Percentiles rank a stretch among this genome's conserved stretches.
These are phyloP conservation scores for Porphyridium purpureum DNA, from an alignment of 23 red algal species.

Conservation along the genomic window DNA sequence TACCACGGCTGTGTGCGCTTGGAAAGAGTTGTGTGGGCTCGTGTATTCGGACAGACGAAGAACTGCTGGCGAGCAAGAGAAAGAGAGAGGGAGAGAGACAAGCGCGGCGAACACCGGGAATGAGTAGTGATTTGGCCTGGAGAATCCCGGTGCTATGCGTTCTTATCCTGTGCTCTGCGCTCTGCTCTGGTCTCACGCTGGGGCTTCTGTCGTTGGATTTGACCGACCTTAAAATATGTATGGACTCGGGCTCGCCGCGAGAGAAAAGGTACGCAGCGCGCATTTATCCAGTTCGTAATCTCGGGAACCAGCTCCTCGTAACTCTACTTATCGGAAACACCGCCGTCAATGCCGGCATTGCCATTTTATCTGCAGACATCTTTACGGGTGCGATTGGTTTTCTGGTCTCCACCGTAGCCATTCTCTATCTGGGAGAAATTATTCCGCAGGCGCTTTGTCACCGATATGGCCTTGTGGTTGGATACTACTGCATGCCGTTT, in stretches of 20 bases:
- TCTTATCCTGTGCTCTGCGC: too few species aligned
- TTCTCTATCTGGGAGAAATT: slow-evolving; percentile 92
- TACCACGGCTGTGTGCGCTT: too few species aligned
- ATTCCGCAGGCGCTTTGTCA: slow-evolving; percentile 94
- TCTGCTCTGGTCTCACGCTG: slow-evolving; percentile 92
- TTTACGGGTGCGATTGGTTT: slow-evolving; percentile 66
- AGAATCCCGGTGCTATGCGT: too few species aligned
- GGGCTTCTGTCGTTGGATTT: slow-evolving; percentile 95
- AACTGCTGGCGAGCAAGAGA: too few species aligned
- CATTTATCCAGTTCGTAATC: slow-evolving; percentile 71
- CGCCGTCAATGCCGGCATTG: slow-evolving; percentile 73
- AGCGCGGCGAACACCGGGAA: too few species aligned
- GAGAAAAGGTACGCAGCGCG: slow-evolving; percentile 60
- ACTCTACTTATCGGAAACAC: slow-evolving; percentile 97
- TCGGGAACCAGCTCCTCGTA: slow-evolving; percentile 85
- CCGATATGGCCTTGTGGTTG: slow-evolving; percentile 76
- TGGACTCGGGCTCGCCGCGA: slow-evolving; percentile 62
- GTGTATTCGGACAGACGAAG: too few species aligned
- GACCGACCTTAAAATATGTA: slow-evolving; percentile 65
- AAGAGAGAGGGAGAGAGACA: too few species aligned
- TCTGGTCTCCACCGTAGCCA: slow-evolving; percentile 52
- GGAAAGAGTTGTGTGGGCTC: too few species aligned
- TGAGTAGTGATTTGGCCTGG: too few species aligned
- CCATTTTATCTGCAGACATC: slow-evolving; percentile 76
- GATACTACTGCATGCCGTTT: slow-evolving; percentile 54